Evolutionary conservation across 1,284 basidiomycete species (phyloP), one percentile per base, ranked within the genome.

Genomic region (Neolentinus lepideus): DNA sequence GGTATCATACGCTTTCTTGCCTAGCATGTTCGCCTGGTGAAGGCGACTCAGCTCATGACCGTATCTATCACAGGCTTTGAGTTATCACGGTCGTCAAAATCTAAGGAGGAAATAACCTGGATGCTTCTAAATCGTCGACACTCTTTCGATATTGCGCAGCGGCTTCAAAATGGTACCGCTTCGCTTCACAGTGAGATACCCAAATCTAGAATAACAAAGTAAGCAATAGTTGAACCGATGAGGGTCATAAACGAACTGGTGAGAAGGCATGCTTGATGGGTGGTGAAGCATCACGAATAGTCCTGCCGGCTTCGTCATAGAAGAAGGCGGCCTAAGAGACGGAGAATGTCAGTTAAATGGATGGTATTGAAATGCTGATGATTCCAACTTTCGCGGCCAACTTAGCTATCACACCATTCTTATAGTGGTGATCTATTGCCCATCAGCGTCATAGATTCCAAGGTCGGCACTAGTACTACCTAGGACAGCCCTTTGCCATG

Each of bases 121-220:
- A 88, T 47, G 84, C 81, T 60, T 92, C 93, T n/a, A 92, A 79
- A 65, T 98, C 95, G 55, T 96, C 94, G 57, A 92, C 78, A 64
- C 90, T 90, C 69, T 95, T 90, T 35, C 96, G 80, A 66, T 88
- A 96, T 64, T 94, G 91, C 2, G 96, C 85, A 1, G 92, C 96
- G 1, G 94, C 94, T 47, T 82, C 79, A 66, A 99, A 99, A 71
- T 99, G 96, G 56, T 80, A 74, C 46, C 78, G 73, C 71, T 99
- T 99, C 14, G 90, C 81, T 60, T 88, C 85, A 1, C 97, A 75
- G 67, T 98, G 94, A 3, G 84, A 73, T 8, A 88, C 64, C 92
- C 94, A 97, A 27, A 82, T 78, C 89, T 95, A 63, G 35, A 26
- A 26, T 22, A 25, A 2, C 11, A 38, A 21, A 43, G 52, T 22